phyloP scores from a whole-genome alignment of 495 filamentous ascomycete genomes.

The Hyphodiscus hymeniophilus region DNA sequence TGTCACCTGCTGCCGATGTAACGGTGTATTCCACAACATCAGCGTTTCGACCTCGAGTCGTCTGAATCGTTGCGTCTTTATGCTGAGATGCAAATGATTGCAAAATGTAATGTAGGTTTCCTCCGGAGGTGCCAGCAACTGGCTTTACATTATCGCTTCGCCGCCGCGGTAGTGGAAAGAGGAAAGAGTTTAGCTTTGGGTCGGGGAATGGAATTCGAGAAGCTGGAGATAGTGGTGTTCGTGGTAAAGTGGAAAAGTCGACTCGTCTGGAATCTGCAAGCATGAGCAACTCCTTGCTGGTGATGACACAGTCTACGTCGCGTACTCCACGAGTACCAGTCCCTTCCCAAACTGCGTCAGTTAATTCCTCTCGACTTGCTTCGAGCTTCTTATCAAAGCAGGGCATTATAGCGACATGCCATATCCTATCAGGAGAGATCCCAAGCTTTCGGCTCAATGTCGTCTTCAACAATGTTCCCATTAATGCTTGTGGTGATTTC shows the following conservation, averaged over 20 bases:
- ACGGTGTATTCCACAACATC: slow-evolving; percentile 83
- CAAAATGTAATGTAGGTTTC: slow-evolving; percentile 78
- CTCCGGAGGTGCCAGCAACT: slow-evolving; percentile 70
- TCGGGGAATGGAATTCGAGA: slow-evolving; percentile 55
- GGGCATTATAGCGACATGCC: slow-evolving; percentile 93
- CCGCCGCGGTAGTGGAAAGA: slow-evolving; percentile 46
- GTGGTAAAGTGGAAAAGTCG: slow-evolving; percentile 60
- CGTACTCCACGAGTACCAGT: slow-evolving; percentile 45
- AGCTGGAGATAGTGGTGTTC: slow-evolving; percentile 34
- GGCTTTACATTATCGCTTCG: slow-evolving; percentile 19
- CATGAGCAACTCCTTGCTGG: slow-evolving; percentile 83
- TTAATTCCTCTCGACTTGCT: slow-evolving; percentile 87
- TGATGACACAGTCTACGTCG: slow-evolving; percentile 97
- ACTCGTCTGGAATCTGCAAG: slow-evolving; percentile 71
- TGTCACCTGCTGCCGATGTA: slow-evolving; percentile 39
- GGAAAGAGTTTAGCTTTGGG: slow-evolving; percentile 53
- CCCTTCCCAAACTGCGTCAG: slow-evolving; percentile 63
- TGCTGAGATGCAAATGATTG: slow-evolving; percentile 58
- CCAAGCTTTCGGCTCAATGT: slow-evolving; percentile 61
- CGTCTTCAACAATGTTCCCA: slow-evolving; percentile 83
- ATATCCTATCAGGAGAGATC: slow-evolving; percentile 72
- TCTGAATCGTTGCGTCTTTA: slow-evolving; percentile 57
- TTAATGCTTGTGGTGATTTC: slow-evolving; percentile 89
- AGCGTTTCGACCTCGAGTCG: slow-evolving; percentile 71
- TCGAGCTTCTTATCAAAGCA: slow-evolving; percentile 99